Conservation (phyloP, 169 alveolate genomes). For the Plasmodium knowlesi region DNA sequence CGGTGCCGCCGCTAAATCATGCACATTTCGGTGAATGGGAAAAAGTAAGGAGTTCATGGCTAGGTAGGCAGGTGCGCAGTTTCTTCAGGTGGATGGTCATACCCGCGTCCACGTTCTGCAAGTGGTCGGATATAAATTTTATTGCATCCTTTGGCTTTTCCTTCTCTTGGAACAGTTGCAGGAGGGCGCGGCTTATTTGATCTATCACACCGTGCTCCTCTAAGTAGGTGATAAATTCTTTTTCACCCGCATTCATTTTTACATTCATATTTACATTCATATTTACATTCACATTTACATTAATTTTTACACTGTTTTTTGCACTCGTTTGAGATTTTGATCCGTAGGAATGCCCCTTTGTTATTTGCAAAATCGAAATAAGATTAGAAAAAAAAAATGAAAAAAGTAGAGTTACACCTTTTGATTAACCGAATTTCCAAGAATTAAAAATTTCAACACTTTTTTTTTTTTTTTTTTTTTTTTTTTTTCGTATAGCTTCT, state of each 20-base stretch:
- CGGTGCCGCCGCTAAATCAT: background rate
- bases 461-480: background rate
- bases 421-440: background rate
- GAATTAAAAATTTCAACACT: background rate
- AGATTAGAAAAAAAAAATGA: background rate
- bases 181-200: constrained; percentile 42
- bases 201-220: constrained; percentile 58
- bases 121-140: constrained; percentile 33
- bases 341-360: background rate
- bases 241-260: constrained; percentile 30
- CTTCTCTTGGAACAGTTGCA: constrained; percentile 47
- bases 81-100: background rate
- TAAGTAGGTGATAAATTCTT: constrained; percentile 37
- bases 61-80: background rate
- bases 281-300: too few species aligned
- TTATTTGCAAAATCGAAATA: background rate
- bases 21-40: background rate
- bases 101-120: constrained; percentile 16
- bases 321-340: background rate
- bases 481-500: background rate
- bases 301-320: too few species aligned
- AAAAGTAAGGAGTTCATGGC: background rate
- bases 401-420: background rate
- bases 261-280: too few species aligned
- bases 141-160: constrained; percentile 65